A percentile compares a stretch with the other conserved stretches of the same genome.
Evolutionary conservation across 1,284 basidiomycete species (phyloP).

Genomic region (Trametes sp.): DNA sequence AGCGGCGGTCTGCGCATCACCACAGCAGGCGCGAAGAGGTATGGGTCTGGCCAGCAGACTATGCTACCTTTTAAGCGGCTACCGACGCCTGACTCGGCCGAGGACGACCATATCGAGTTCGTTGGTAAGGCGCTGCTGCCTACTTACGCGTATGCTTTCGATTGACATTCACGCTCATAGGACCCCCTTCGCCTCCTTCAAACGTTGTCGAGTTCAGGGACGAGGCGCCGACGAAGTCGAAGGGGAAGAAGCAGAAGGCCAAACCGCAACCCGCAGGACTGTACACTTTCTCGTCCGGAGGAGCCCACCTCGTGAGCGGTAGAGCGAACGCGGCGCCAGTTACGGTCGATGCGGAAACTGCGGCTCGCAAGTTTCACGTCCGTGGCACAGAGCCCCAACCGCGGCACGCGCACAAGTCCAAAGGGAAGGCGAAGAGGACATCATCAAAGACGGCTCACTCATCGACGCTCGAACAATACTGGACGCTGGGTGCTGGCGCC

Average conservation of each 20-base stretch:
- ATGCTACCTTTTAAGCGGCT: slow-evolving; percentile 27
- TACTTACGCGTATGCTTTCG: neutral
- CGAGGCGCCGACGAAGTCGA: slow-evolving; percentile 11
- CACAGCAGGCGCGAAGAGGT: slow-evolving; percentile 24
- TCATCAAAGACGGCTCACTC: neutral
- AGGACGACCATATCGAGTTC: neutral
- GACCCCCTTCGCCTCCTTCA: neutral
- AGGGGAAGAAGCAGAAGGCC: slow-evolving; percentile 18
- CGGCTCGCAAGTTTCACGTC: neutral
- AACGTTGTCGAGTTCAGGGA: slow-evolving; percentile 23
- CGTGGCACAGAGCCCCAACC: neutral
- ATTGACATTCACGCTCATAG: neutral
- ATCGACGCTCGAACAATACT: slow-evolving; percentile 27
- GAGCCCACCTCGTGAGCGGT: slow-evolving; percentile 24
- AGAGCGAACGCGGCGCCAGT: slow-evolving; percentile 22
- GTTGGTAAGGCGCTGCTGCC: neutral
- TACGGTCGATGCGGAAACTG: slow-evolving; percentile 31
- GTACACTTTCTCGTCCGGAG: slow-evolving; percentile 27
- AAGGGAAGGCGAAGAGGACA: neutral
- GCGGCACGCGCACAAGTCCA: slow-evolving; percentile 1
- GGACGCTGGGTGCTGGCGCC: slow-evolving; percentile 13
- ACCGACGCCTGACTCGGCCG: neutral
- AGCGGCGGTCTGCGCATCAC: slow-evolving; percentile 16
- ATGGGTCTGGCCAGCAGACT: slow-evolving; percentile 29
- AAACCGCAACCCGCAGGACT: slow-evolving; percentile 26